Evolutionary conservation across 169 alveolate genomes (phyloP), one percentile per base, ranked within the genome.

Genomic region (Eimeria brunetti): DNA sequence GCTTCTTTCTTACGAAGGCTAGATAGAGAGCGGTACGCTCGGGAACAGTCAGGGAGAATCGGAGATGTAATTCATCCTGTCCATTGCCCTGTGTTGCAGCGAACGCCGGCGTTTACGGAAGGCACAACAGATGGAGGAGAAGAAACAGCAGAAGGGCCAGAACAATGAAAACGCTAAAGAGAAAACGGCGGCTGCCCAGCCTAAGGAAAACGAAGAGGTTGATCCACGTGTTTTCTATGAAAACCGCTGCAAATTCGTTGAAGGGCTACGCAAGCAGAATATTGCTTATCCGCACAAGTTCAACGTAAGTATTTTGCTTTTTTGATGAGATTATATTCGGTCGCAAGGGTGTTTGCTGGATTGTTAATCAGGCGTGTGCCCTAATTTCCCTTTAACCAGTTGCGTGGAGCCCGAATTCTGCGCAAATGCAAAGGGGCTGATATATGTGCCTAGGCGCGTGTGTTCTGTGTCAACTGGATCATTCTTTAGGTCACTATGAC

Each of bases 191-290:
- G 44, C 38, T 24, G 58, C 83, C 27, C 53, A 62, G 64, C 33
- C 85, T 36, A 60, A 73, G 81, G 89, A 38, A 3, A 62, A 56
- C 20, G 97, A 95, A 93, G 97, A 97, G 64, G 49, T 94, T 73
- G 98, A 97, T 89, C 97, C 98, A 33, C 76, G 96, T 12, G 95
- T 86, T 89, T 97, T 96, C 94, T 93, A 95, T 49, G 96, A 95
- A 53, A 96, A 95, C 90, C 96, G 98, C 56, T 80, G 94, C 83
- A 88, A 76, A 27, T 94, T 91, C n/a, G 81, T 97, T 53, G 95
- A 94, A 71, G 38, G 41, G 38, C 92, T 85, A n/a, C 92, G 92
- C 27, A 38, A 49, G 38, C 58, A 85, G 30, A 58, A 85, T 85
- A 51, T 53, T 36, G 92, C 92, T 0, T 85, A 85, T 62, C 92